A percentile compares a stretch with the other conserved stretches of the same genome.
phyloP scores from a whole-genome alignment of 306 rosid species.

The Potentilla sterilis region DNA sequence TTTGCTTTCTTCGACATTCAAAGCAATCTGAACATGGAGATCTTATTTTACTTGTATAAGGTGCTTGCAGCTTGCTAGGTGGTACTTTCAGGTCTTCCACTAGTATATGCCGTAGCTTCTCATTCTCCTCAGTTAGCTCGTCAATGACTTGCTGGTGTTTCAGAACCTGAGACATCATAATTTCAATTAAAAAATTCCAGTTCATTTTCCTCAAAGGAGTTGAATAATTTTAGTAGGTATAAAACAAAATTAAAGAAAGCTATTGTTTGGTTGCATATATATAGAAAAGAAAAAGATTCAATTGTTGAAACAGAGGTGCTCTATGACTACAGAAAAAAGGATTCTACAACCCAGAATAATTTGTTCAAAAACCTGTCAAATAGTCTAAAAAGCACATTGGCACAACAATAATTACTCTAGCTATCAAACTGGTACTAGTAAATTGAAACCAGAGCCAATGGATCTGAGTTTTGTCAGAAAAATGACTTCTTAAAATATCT shows the following conservation, averaged over 20 bases:
- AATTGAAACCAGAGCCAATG: background rate
- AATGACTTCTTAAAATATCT: background rate
- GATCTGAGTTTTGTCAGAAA: background rate
- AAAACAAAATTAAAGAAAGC: background rate
- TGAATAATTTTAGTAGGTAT: background rate
- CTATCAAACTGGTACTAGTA: background rate
- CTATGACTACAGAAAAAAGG: background rate
- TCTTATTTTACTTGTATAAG: conserved; percentile 46
- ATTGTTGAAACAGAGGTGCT: background rate
- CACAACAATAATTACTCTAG: background rate
- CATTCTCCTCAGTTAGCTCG: conserved; percentile 78
- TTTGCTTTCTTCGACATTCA: conserved; percentile 79
- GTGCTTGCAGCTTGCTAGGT: conserved; percentile 56
- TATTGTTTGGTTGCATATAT: background rate
- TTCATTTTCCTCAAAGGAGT: conserved; percentile 5
- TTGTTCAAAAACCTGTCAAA: background rate
- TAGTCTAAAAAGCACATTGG: background rate
- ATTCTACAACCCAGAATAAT: background rate
- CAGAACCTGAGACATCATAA: conserved; percentile 53
- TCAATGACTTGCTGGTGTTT: conserved; percentile 88
- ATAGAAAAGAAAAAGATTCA: background rate
- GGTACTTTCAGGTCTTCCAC: conserved; percentile 79
- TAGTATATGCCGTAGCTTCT: conserved; percentile 76
- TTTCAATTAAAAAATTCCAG: background rate
- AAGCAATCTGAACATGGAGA: conserved; percentile 65